A percentile compares a stretch with the other conserved stretches of the same genome.
Conservation (phyloP, 805 yeast genomes). For the Suhomyces canberraensis region DNA sequence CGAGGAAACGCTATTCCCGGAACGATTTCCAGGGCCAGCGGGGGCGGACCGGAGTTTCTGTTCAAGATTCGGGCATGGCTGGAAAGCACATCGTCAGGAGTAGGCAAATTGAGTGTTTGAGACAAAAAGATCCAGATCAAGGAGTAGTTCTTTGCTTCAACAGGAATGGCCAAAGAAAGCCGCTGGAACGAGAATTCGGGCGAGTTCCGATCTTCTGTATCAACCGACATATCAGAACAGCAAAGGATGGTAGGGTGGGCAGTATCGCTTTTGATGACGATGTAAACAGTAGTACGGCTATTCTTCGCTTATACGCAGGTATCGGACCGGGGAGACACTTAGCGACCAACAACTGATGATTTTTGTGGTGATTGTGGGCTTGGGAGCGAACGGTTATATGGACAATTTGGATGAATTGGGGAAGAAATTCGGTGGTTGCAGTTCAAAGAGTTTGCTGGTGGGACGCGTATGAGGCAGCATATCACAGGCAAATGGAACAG, state of each 20-base stretch:
- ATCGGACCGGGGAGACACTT: background rate
- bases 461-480: background rate
- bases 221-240: background rate
- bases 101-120: conserved; percentile 21
- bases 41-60: conserved; percentile 1
- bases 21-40: conserved; percentile 20
- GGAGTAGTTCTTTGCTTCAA: conserved; percentile 25
- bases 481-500: background rate
- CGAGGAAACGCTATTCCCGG: conserved; percentile 33
- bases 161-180: conserved; percentile 24
- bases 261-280: too few relatives aligned
- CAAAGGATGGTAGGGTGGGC: too few relatives aligned
- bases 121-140: conserved; percentile 24
- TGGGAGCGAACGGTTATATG: too few relatives aligned
- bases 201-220: background rate
- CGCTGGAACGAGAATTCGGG: conserved; percentile 14
- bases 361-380: too few relatives aligned
- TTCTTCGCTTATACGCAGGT: background rate
- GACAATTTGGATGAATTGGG: too few relatives aligned
- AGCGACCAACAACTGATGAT: background rate
- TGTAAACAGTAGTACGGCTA: background rate
- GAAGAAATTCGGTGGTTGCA: too few relatives aligned
- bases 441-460: background rate
- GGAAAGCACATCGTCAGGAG: conserved; percentile 9
- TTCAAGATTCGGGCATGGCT: background rate